These are phyloP conservation scores for Colletotrichum acutatum DNA, from an alignment of 2,329 filamentous ascomycete genomes.

Conservation along the genomic window DNA sequence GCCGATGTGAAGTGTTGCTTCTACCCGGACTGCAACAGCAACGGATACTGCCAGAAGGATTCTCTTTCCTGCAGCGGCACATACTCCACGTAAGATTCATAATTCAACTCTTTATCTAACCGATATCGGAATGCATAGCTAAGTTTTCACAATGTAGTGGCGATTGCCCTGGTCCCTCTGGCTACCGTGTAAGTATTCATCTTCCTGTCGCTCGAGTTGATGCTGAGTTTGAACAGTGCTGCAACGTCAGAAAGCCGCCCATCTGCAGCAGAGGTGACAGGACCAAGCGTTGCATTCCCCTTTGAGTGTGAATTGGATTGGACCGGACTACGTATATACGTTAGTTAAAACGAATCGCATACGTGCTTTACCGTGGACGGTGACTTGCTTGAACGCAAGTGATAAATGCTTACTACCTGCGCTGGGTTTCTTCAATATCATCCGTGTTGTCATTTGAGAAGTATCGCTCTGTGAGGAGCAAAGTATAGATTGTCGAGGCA, in stretches of 20 bases:
- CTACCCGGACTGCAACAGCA: slow-evolving; percentile 27
- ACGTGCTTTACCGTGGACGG: not conserved
- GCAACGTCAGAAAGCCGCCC: slow-evolving; percentile 25
- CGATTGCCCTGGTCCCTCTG: slow-evolving; percentile 22
- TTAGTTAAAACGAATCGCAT: not conserved
- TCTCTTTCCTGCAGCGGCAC: slow-evolving; percentile 22
- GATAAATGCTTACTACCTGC: not conserved
- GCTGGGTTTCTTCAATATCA: not conserved
- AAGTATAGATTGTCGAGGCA: not conserved
- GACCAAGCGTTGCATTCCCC: slow-evolving; percentile 19
- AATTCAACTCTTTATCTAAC: not conserved
- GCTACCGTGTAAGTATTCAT: slow-evolving; percentile 22
- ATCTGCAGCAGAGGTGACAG: slow-evolving; percentile 19
- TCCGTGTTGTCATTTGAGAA: not conserved
- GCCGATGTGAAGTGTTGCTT: slow-evolving; percentile 32
- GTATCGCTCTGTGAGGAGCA: not conserved
- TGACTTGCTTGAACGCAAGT: not conserved
- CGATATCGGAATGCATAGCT: not conserved
- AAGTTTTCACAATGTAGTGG: not conserved
- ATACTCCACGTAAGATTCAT: slow-evolving; percentile 18
- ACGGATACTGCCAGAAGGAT: slow-evolving; percentile 25
- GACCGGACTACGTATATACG: too few relatives aligned
- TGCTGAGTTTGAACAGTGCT: slow-evolving; percentile 22
- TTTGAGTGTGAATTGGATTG: not conserved
- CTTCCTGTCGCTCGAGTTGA: not conserved